Base-by-base conservation (phyloP, 306 rosid genomes). In the Cicer chorassanicum region DNA sequence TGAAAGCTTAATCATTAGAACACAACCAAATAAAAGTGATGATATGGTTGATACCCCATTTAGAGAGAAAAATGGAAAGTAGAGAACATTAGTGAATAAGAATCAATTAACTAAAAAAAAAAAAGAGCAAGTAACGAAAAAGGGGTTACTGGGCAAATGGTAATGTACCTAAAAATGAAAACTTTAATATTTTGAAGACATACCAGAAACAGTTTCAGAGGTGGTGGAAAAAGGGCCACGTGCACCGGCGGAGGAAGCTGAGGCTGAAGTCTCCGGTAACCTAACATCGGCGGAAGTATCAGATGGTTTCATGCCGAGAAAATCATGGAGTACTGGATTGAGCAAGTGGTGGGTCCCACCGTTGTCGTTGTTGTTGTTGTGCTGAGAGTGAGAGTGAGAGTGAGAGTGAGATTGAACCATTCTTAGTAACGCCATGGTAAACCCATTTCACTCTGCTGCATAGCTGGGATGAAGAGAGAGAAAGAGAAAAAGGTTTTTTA, bases 141-240 rank as follows among this genome's bases (percentile, higher is more conserved):
- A 24, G 69, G 24, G 39, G 46, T 41, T 79, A 9, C 9, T 42
- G n/a, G 24, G 39, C 9, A 42, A 70, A 14, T 8, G 7, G 12
- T 48, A 72, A 54, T 69, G 63, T 41, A 57, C 53, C 50, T 15
- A 8, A 3, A 54, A 51, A 55, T 6, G 11, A 73, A 14, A 1
- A 0, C 4, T 2, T 45, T 78, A 29, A 24, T 7, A 3, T 4
- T 39, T 38, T 1, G 42, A 6, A 24, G 3, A 77, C 82, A 74
- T 36, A 94, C 98, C 96, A 18, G 93, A 91, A 86, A 85, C 95
- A 78, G 87, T 87, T 80, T 88, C 97, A 51, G 98, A 91, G 72
- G 93, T 80, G 73, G 96, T 61, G 39, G 98, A 91, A 80, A 88
- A 70, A 60, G 88, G 98, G 6, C 83, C 93, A 67, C 92, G 91